phyloP scores from a whole-genome alignment of 2,329 filamentous ascomycete species.

The Diaporthe citri region DNA sequence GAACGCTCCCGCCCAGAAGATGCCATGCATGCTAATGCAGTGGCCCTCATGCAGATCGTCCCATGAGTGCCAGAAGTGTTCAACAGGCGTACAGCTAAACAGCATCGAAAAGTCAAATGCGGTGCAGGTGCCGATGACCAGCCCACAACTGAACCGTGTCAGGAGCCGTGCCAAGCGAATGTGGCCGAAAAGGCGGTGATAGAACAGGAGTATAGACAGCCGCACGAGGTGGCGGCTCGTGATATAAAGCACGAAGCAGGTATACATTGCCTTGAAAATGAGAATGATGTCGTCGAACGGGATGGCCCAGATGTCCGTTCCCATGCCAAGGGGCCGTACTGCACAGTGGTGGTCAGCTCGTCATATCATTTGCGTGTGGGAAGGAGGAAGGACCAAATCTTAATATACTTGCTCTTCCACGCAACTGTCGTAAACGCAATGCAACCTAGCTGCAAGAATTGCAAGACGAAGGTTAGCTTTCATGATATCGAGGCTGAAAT shows the following conservation, averaged over 20 bases:
- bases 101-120: not conserved
- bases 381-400: not conserved
- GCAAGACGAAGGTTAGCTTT: not conserved
- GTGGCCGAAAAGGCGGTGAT: slow-evolving; percentile 6
- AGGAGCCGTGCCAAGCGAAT: not conserved
- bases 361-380: too few species aligned
- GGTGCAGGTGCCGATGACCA: not conserved
- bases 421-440: not conserved
- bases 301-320: slow-evolving; percentile 13
- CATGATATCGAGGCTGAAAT: too few species aligned
- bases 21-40: slow-evolving; percentile 5
- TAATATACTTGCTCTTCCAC: not conserved
- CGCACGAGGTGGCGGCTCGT: slow-evolving; percentile 12
- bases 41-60: not conserved
- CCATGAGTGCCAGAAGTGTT: slow-evolving; percentile 14
- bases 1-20: slow-evolving; percentile 23
- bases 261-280: slow-evolving; percentile 12
- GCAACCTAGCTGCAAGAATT: not conserved
- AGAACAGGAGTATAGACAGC: slow-evolving; percentile 13
- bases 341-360: not conserved
- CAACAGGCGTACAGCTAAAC: not conserved
- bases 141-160: not conserved
- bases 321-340: slow-evolving; percentile 8
- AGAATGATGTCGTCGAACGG: slow-evolving; percentile 6
- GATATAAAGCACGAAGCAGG: not conserved